Evolutionary conservation across 805 yeast genomes (phyloP), one percentile per base, ranked within the genome.

Genomic region (Metschnikowia lunata): DNA sequence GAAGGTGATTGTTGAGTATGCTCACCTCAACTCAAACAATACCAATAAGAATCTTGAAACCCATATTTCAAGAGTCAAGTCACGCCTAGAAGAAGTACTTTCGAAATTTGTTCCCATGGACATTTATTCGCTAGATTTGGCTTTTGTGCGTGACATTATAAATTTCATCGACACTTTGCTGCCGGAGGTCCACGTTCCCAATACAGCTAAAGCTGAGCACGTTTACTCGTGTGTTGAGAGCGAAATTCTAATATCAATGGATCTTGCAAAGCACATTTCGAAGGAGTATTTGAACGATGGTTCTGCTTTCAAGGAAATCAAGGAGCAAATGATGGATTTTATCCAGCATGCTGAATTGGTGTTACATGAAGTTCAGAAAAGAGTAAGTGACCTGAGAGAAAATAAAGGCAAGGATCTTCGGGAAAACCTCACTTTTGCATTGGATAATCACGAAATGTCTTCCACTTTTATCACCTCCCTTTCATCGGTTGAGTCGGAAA

Each of bases 41-140:
- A 37, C 33, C 14, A 28, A 27, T 18, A 14, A 37, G 28, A 10
- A 14, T 9, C 34, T 42, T 33, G 31, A 34, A 23, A 11, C 28
- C 6, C 28, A 18, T 7, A 29, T 42, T 6, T 13, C 34, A 7
- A 37, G 30, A 5, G 23, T 33, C 23, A 12, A 34, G 15, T 18
- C 23, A 18, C 10, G 29, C 10, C 34, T 42, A 14, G 37, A 37
- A 11, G 12, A 23, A 11, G 28, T 36, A 11, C 7, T 37, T 7
- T 8, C 26, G 15, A 12, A 8, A 8, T 42, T 27, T 29, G 18
- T 29, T 26, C 46, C 46, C 6, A 14, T 11, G 30, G 46, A 42
- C 13, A 8, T 42, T 13, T 37, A 14, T 15, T 23, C 46, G 6
- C 46, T 42, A 14, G 38, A 42, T 14, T 35, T 42, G 26, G 33